Conservation (phyloP, 805 yeast species). For the Kodamaea sagamina region DNA sequence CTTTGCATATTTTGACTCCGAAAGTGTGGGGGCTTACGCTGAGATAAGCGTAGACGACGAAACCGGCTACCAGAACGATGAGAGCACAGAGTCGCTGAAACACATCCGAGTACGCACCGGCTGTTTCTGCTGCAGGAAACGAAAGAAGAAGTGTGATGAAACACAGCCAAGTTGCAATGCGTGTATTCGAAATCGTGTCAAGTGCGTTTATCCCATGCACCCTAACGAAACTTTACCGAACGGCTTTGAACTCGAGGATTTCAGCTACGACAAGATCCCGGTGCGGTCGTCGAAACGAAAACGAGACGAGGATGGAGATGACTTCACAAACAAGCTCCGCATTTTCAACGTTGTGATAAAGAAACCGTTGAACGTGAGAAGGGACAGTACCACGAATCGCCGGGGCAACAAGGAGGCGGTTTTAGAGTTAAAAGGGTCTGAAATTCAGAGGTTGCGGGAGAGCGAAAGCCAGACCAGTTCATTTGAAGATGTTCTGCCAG, state of each 20-base stretch:
- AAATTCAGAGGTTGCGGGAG: no score
- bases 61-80: neutral
- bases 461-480: no score
- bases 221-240: conserved; percentile 14
- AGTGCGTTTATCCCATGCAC: conserved; percentile 16
- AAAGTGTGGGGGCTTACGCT: neutral
- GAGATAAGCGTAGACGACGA: conserved; percentile 6
- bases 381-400: neutral
- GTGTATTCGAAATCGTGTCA: conserved; percentile 15
- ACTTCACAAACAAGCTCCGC: conserved; percentile 6
- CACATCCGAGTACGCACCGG: conserved; percentile 16
- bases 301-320: neutral
- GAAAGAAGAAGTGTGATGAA: conserved; percentile 22
- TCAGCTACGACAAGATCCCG: conserved; percentile 11
- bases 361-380: conserved; percentile 5
- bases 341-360: conserved; percentile 10
- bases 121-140: conserved; percentile 18
- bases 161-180: conserved; percentile 16
- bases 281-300: conserved; percentile 4
- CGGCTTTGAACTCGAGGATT: conserved; percentile 10
- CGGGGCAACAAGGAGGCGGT: conserved; percentile 6
- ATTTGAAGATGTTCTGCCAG: neutral
- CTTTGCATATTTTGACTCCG: neutral
- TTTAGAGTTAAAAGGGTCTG: no score
- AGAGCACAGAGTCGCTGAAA: neutral